Evolutionary conservation across 1,284 basidiomycete genomes (phyloP).

Genomic region (Sporisorium reilianum): DNA sequence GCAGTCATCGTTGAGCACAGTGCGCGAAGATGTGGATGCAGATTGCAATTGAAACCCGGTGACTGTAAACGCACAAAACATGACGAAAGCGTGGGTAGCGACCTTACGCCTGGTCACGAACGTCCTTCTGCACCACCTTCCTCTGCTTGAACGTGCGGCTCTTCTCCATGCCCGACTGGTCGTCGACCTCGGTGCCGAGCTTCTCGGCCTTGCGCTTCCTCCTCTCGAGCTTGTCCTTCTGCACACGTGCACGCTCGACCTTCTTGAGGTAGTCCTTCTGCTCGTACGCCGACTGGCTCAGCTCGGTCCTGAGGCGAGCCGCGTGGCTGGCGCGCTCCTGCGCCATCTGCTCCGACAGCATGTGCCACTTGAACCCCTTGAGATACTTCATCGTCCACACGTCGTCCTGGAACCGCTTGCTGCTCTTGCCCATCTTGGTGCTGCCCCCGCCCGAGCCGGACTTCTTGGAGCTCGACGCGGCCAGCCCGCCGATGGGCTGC

Average conservation of each 20-base stretch:
- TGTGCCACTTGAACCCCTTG: slow-evolving; percentile 97
- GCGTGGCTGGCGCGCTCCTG: slow-evolving; percentile 91
- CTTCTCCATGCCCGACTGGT: slow-evolving; percentile 37
- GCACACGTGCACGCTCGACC: slow-evolving; percentile 91
- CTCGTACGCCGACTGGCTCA: slow-evolving; percentile 88
- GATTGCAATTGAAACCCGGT: background rate
- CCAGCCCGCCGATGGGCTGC: slow-evolving; percentile 79
- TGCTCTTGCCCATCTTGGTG: slow-evolving; percentile 51
- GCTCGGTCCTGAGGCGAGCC: slow-evolving; percentile 87
- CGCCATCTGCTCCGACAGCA: slow-evolving; percentile 98
- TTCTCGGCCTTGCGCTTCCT: slow-evolving; percentile 44
- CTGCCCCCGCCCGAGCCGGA: slow-evolving; percentile 52
- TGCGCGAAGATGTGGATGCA: background rate
- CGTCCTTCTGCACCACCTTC: slow-evolving; percentile 58
- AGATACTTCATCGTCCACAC: slow-evolving; percentile 99
- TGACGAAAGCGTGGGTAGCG: background rate
- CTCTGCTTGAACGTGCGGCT: slow-evolving; percentile 62
- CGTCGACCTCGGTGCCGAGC: slow-evolving; percentile 23
- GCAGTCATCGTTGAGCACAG: background rate
- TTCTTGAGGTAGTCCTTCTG: slow-evolving; percentile 94
- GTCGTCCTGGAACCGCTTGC: slow-evolving; percentile 83
- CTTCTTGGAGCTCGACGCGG: slow-evolving; percentile 44
- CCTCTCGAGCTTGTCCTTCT: slow-evolving; percentile 85
- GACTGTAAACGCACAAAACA: background rate
- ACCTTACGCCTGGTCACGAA: slow-evolving; percentile 54